A percentile compares a stretch with the other conserved stretches of the same genome.
These are phyloP conservation scores for Penicillium verhagenii DNA, from an alignment of 495 filamentous ascomycete species.

Conservation along the genomic window DNA sequence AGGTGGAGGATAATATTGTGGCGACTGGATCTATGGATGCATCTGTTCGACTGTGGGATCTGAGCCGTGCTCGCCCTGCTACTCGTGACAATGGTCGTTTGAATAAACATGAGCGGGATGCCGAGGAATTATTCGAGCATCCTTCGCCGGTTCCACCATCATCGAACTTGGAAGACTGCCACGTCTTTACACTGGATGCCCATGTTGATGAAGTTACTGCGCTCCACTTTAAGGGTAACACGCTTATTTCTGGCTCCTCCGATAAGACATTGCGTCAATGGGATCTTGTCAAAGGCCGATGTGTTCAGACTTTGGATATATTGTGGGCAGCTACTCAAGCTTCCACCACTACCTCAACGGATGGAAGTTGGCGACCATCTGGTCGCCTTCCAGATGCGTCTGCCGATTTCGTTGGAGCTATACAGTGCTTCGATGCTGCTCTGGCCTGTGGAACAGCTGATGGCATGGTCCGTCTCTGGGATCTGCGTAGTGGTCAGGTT, in stretches of 20 bases:
- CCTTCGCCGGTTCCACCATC: slow-evolving; percentile 55
- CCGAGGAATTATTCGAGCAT: slow-evolving; percentile 59
- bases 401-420: slow-evolving; percentile 89
- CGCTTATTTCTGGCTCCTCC: slow-evolving; percentile 89
- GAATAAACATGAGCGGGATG: slow-evolving; percentile 63
- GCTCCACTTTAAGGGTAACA: slow-evolving; percentile 82
- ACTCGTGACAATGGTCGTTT: slow-evolving; percentile 56
- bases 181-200: slow-evolving; percentile 79
- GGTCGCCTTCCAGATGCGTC: slow-evolving; percentile 62
- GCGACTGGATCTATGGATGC: slow-evolving; percentile 96
- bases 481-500: slow-evolving; percentile 93
- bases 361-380: slow-evolving; percentile 54
- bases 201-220: slow-evolving; percentile 96
- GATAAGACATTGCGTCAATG: slow-evolving; percentile 98
- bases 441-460: slow-evolving; percentile 98
- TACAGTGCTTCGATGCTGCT: slow-evolving; percentile 96
- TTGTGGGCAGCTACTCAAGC: slow-evolving; percentile 97
- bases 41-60: slow-evolving; percentile 91
- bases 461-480: slow-evolving; percentile 96
- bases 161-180: slow-evolving; percentile 81
- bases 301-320: slow-evolving; percentile 97
- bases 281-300: slow-evolving; percentile 93
- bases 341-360: slow-evolving; percentile 61
- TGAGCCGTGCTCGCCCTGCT: slow-evolving; percentile 64
- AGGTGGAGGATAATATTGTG: slow-evolving; percentile 93